phyloP scores from a whole-genome alignment of 306 rosid genomes.

The Myrica gale region DNA sequence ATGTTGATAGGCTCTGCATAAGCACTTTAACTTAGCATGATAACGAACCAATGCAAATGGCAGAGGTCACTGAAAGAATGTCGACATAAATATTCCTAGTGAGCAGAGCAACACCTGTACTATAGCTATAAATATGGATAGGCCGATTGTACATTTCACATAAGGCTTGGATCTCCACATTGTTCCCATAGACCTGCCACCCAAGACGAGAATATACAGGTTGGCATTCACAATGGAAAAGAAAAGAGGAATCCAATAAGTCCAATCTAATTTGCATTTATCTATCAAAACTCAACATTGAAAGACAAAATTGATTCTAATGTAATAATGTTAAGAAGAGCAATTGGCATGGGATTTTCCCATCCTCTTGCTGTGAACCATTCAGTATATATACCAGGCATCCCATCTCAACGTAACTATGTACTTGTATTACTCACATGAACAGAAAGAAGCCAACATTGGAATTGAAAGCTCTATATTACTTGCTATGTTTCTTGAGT shows the following conservation, averaged over 20 bases:
- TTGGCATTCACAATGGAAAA: slow-evolving; percentile 10
- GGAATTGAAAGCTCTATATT: neutral
- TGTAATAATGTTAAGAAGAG: neutral
- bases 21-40: slow-evolving; percentile 22
- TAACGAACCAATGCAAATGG: neutral
- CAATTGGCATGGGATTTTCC: neutral
- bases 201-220: slow-evolving; percentile 11
- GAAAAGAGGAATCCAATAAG: neutral
- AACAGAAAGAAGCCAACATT: neutral
- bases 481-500: too few species aligned
- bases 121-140: slow-evolving; percentile 80
- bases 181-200: slow-evolving; percentile 91
- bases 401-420: neutral
- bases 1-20: slow-evolving; percentile 89
- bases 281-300: too few species aligned
- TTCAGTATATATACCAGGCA: neutral
- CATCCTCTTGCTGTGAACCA: neutral
- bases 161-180: slow-evolving; percentile 90
- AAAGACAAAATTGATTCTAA: neutral
- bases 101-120: slow-evolving; percentile 51
- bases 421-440: neutral
- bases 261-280: too few species aligned
- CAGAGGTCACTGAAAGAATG: neutral
- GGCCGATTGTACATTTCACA: slow-evolving; percentile 97
- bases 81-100: neutral